Conservation (phyloP, 768 basidiomycete genomes). For the Mycena polygramma region DNA sequence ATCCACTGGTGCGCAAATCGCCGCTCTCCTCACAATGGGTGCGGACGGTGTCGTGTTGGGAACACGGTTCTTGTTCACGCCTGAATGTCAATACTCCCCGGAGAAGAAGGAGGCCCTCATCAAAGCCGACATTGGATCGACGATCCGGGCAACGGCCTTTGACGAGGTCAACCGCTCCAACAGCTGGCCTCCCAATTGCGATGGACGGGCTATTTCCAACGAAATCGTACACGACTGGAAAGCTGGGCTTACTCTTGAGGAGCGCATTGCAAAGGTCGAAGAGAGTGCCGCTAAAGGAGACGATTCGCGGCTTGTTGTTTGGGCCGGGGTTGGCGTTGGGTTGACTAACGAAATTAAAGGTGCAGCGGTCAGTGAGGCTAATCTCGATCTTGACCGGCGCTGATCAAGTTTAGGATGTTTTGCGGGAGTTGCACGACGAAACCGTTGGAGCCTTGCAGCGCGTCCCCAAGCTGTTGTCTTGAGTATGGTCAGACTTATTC, state of each 20-base stretch:
- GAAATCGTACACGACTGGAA: conserved; percentile 45
- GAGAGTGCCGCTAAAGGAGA: conserved; percentile 49
- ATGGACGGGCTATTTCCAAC: conserved; percentile 60
- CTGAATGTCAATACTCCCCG: conserved; percentile 55
- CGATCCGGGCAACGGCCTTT: conserved; percentile 55
- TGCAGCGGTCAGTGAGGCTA: conserved; percentile 26
- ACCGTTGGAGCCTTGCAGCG: not conserved
- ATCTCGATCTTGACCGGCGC: not conserved
- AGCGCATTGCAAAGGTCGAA: conserved; percentile 43
- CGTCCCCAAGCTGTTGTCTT: not conserved
- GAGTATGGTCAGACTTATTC: too few relatives aligned
- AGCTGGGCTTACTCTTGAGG: conserved; percentile 46
- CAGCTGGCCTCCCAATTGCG: conserved; percentile 55
- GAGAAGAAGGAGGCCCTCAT: conserved; percentile 56
- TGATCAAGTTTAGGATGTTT: conserved; percentile 17
- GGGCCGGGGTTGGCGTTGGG: conserved; percentile 59
- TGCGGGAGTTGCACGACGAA: conserved; percentile 24
- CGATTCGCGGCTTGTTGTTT: conserved; percentile 49
- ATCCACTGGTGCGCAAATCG: conserved; percentile 58
- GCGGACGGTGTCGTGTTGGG: conserved; percentile 61
- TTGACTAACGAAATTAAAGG: conserved; percentile 46
- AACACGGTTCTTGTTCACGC: conserved; percentile 62
- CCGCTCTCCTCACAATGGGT: conserved; percentile 56
- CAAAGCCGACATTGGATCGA: conserved; percentile 47
- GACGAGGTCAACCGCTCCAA: conserved; percentile 54